Conservation (phyloP, 1,284 basidiomycete genomes). For the Apiotrichum domesticum region DNA sequence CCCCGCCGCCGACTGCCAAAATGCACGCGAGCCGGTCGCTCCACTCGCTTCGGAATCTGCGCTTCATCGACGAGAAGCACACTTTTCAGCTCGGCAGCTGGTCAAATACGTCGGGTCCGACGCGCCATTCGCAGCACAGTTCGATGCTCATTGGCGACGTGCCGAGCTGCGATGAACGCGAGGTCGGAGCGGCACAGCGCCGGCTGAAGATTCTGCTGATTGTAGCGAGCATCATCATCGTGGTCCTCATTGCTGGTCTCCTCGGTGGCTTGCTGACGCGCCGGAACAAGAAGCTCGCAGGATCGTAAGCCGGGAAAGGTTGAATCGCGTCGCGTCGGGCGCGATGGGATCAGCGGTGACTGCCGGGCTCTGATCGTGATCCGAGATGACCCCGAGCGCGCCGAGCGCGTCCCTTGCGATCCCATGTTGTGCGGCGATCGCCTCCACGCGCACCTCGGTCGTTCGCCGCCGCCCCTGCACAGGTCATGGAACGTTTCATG, state of each 20-base stretch:
- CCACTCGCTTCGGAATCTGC: conserved; percentile 7
- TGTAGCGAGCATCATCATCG: conserved; percentile 12
- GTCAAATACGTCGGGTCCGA: conserved; percentile 10
- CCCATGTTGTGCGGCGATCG: no score
- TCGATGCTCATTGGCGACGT: conserved; percentile 10
- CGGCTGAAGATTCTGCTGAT: conserved; percentile 6
- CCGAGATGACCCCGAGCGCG: no score
- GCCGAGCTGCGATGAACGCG: conserved; percentile 8
- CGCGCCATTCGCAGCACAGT: not conserved
- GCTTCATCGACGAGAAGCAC: conserved; percentile 5
- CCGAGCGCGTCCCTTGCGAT: no score
- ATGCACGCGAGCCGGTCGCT: not conserved
- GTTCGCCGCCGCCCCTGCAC: no score
- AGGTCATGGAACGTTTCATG: no score
- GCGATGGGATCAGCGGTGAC: no score
- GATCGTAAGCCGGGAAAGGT: no score
- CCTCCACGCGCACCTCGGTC: no score
- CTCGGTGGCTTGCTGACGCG: conserved; percentile 23
- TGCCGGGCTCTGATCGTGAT: no score
- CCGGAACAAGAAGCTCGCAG: not conserved
- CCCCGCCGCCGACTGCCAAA: conserved; percentile 4
- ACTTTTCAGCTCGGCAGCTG: conserved; percentile 3
- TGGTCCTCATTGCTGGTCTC: conserved; percentile 25
- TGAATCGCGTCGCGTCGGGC: no score
- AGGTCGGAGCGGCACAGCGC: not conserved